These are phyloP conservation scores for Calonectria pseudoreteaudii DNA, from an alignment of 2,329 filamentous ascomycete genomes.

Conservation along the genomic window DNA sequence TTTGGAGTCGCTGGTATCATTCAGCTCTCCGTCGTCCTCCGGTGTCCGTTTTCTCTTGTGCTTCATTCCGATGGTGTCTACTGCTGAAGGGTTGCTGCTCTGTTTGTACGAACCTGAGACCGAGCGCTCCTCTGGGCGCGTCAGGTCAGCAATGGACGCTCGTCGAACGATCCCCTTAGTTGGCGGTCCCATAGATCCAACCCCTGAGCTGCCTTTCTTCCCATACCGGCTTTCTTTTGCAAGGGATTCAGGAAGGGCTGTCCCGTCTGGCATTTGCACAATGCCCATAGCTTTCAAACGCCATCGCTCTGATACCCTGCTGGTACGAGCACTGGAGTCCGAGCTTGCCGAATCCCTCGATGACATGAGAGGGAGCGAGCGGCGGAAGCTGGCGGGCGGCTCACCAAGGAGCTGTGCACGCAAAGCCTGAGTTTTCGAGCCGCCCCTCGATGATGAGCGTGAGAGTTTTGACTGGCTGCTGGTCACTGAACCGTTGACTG, in stretches of 20 bases:
- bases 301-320: constrained; percentile 59
- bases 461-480: constrained; percentile 36
- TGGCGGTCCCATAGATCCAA: constrained; percentile 46
- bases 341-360: constrained; percentile 42
- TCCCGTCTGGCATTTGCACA: constrained; percentile 65
- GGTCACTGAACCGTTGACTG: constrained; percentile 33
- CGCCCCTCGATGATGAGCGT: constrained; percentile 36
- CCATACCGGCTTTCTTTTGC: constrained; percentile 58
- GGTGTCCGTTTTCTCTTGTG: constrained; percentile 49
- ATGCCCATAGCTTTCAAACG: constrained; percentile 63
- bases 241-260: constrained; percentile 64
- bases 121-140: constrained; percentile 30
- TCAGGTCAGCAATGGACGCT: constrained; percentile 40
- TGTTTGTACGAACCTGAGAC: constrained; percentile 39
- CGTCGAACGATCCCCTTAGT: constrained; percentile 31
- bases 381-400: constrained; percentile 48
- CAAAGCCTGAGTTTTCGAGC: constrained; percentile 52
- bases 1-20: constrained; percentile 27
- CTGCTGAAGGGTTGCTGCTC: constrained; percentile 12
- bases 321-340: constrained; percentile 43
- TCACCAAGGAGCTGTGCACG: constrained; percentile 49
- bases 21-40: constrained; percentile 40
- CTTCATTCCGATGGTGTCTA: constrained; percentile 32
- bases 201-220: constrained; percentile 53
- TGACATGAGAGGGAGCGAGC: constrained; percentile 53